Evolutionary conservation across 352 stramenopile genomes (phyloP).

Genomic region (Salisapilia sapeloensis): DNA sequence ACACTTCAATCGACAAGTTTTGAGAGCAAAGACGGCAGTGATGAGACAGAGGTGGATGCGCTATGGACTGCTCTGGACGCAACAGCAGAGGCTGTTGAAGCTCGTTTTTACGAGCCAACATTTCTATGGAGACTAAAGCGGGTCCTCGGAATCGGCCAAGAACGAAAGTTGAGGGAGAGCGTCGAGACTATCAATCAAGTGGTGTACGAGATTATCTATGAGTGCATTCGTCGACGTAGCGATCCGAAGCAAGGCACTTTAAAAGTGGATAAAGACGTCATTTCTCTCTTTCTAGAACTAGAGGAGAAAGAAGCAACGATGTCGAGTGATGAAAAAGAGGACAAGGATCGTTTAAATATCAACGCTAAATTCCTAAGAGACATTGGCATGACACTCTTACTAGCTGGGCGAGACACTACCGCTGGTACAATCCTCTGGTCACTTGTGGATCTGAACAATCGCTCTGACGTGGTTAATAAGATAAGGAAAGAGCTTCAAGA

Average conservation of each 20-base stretch:
- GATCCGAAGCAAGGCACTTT: slow-evolving; percentile 4
- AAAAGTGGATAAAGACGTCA: slow-evolving; percentile 4
- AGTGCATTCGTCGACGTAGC: slow-evolving; percentile 24
- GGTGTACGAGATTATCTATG: slow-evolving; percentile 12
- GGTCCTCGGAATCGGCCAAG: slow-evolving; percentile 8
- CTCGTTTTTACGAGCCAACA: slow-evolving; percentile 24
- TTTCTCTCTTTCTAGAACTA: slow-evolving; percentile 22
- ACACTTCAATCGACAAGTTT: too few relatives aligned
- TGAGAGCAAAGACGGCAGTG: too few relatives aligned
- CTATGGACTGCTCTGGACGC: slow-evolving; percentile 7
- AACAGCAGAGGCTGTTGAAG: slow-evolving; percentile 3
- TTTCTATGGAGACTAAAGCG: slow-evolving; percentile 28
- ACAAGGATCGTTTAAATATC: slow-evolving; percentile 2
- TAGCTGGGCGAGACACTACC: slow-evolving; percentile 58
- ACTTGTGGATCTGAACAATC: slow-evolving; percentile 51
- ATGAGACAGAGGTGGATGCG: too few relatives aligned
- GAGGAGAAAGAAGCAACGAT: slow-evolving; percentile 7
- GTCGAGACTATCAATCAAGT: slow-evolving; percentile 8
- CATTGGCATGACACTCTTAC: slow-evolving; percentile 53
- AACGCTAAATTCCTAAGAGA: slow-evolving; percentile 28
- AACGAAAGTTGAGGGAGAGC: slow-evolving; percentile 14
- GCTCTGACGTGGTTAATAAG: slow-evolving; percentile 19
- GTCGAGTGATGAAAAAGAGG: too few relatives aligned
- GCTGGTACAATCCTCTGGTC: slow-evolving; percentile 42
- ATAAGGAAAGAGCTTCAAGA: slow-evolving; percentile 28